Conservation (phyloP, 352 stramenopile species). For the Pythium plurisporium region DNA sequence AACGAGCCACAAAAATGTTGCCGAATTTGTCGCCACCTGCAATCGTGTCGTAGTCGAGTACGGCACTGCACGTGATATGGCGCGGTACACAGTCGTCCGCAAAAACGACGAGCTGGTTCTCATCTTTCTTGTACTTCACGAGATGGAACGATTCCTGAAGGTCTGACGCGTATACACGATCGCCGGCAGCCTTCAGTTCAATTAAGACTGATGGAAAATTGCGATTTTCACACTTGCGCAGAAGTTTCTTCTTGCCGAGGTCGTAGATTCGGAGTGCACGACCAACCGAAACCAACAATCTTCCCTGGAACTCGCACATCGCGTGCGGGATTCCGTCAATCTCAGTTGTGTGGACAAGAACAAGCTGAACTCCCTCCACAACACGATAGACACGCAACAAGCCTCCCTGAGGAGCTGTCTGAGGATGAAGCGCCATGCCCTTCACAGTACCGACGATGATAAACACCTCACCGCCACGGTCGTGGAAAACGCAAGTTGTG, state of each 20-base stretch:
- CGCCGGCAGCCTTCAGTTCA: constrained; percentile 91
- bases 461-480: constrained; percentile 95
- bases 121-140: constrained; percentile 96
- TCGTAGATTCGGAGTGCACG: constrained; percentile 97
- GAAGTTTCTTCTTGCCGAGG: constrained; percentile 98
- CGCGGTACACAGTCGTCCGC: constrained; percentile 92
- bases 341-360: constrained; percentile 96
- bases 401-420: constrained; percentile 52
- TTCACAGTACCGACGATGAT: constrained; percentile 96
- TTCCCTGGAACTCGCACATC: constrained; percentile 97
- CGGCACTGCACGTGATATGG: constrained; percentile 77
- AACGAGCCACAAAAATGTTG: constrained; percentile 96
- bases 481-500: constrained; percentile 92
- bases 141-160: constrained; percentile 96
- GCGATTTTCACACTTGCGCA: constrained; percentile 98
- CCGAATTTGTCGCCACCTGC: constrained; percentile 98
- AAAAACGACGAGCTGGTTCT: constrained; percentile 96
- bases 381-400: constrained; percentile 93
- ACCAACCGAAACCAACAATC: constrained; percentile 96
- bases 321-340: constrained; percentile 96
- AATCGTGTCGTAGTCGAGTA: constrained; percentile 98
- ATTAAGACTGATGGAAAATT: constrained; percentile 92
- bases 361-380: constrained; percentile 88
- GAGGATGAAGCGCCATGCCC: constrained; percentile 93
- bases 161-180: constrained; percentile 96